A percentile compares a stretch with the other conserved stretches of the same genome.
Evolutionary conservation across 306 rosid species (phyloP).

Genomic region (Medicago truncatula): DNA sequence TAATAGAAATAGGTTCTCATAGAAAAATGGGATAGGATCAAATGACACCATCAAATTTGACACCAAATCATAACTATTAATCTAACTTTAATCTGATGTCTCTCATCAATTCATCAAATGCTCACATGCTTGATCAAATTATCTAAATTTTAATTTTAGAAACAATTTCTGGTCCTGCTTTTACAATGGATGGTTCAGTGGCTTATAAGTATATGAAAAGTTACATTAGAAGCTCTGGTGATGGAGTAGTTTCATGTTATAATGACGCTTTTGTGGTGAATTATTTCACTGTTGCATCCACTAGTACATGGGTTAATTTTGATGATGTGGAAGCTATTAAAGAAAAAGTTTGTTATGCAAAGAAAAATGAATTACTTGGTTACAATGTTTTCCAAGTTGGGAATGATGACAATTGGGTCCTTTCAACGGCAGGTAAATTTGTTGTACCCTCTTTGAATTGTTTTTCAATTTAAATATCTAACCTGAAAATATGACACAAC

Average conservation of each 20-base stretch:
- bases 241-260: conserved; percentile 32
- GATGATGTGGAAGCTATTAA: conserved; percentile 59
- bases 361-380: conserved; percentile 55
- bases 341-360: conserved; percentile 61
- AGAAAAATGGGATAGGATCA: too few species aligned
- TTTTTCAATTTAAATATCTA: not conserved
- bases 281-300: conserved; percentile 48
- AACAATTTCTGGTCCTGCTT: conserved; percentile 49
- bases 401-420: conserved; percentile 65
- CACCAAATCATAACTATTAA: too few species aligned
- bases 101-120: too few species aligned
- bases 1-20: too few species aligned
- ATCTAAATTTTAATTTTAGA: too few species aligned
- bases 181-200: conserved; percentile 47
- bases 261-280: conserved; percentile 56
- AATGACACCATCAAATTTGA: too few species aligned
- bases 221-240: conserved; percentile 47
- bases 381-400: conserved; percentile 56
- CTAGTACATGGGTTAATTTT: conserved; percentile 54
- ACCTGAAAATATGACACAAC: too few species aligned
- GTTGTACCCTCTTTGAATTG: not conserved
- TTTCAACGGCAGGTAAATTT: conserved; percentile 50
- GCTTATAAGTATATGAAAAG: conserved; percentile 48
- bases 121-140: too few species aligned
- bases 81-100: too few species aligned